Evolutionary conservation across 371 early-diverging fungal genomes (phyloP).

Genomic region (Lichtheimia ornata): DNA sequence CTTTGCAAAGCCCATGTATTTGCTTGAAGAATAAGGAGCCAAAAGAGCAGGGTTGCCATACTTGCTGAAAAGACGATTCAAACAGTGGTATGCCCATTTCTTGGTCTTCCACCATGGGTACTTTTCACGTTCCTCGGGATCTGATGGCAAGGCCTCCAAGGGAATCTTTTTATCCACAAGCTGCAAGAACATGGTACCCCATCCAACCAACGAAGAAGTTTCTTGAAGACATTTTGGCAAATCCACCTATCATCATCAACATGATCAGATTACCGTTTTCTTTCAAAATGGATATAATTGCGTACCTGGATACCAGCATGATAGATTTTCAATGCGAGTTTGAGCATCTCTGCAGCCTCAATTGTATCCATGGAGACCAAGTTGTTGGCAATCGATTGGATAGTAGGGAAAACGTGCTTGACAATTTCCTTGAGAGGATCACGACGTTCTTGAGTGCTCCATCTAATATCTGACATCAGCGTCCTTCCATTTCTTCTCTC

Average conservation of each 20-base stretch:
- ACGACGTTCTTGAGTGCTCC: constrained; percentile 57
- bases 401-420: constrained; percentile 68
- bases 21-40: constrained; percentile 43
- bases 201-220: constrained; percentile 69
- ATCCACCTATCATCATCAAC: constrained; percentile 42
- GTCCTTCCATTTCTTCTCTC: too few species aligned
- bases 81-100: constrained; percentile 89
- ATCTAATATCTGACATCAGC: constrained; percentile 33
- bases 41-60: constrained; percentile 78
- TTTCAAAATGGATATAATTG: neutral
- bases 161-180: constrained; percentile 70
- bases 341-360: constrained; percentile 85
- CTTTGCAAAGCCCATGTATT: constrained; percentile 75
- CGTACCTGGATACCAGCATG: constrained; percentile 65
- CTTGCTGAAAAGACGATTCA: constrained; percentile 78
- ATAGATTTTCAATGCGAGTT: constrained; percentile 80
- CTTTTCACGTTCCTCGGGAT: constrained; percentile 72
- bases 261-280: neutral
- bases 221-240: constrained; percentile 72
- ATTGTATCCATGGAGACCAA: constrained; percentile 57
- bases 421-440: constrained; percentile 69
- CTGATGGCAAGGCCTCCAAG: constrained; percentile 52
- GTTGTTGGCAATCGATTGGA: constrained; percentile 68
- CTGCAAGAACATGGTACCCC: constrained; percentile 85
- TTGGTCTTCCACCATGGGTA: constrained; percentile 90